Base-by-base conservation (phyloP, 495 filamentous ascomycete species). In the Tuber umbilicatum region DNA sequence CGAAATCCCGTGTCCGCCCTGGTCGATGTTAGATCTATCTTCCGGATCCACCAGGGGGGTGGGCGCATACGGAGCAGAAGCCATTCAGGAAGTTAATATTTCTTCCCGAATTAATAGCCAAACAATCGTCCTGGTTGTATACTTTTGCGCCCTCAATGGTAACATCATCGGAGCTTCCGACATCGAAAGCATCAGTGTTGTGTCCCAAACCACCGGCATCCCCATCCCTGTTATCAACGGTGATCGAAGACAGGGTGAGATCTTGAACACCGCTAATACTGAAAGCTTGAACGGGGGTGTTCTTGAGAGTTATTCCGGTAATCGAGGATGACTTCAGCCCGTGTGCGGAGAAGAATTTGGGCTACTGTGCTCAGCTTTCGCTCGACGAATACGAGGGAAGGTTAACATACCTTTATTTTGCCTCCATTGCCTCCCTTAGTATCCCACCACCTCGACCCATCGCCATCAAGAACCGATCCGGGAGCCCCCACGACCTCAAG, bases 121-220 rank as follows among this genome's bases (percentile, higher is more conserved):
- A 79, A 76, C 89, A 91, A 81, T 90, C 89, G 73, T 90, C 89
- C 83, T 90, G 89, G 81, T 87, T 90, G 74, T 86, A 85, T 5
- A 91, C 86, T 41, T 81, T 87, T 10, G 88, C 87, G n/a, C 85
- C 85, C 35, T 82, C 83, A 78, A 91, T 90, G 50, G 84, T 87
- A 27, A 90, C 83, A 23, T 85, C 83, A 50, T 82, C 85, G 10
- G 74, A 82, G n/a, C 71, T 82, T 69, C 88, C 86, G 75, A 91
- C 83, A 75, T 91, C 90, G 79, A 91, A 91, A 19, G 84, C 90
- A 79, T 91, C 90, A 14, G 90, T 91, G 84, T 91, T 92, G 76
- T 90, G 87, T 42, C 86, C 89, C 17, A 84, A 79, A 10, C 74
- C 83, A 40, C 80, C 78, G 19, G 72, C 75, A 71, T 89, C 86